These are phyloP conservation scores for Neltuma alba DNA, from an alignment of 306 rosid species.

Conservation along the genomic window DNA sequence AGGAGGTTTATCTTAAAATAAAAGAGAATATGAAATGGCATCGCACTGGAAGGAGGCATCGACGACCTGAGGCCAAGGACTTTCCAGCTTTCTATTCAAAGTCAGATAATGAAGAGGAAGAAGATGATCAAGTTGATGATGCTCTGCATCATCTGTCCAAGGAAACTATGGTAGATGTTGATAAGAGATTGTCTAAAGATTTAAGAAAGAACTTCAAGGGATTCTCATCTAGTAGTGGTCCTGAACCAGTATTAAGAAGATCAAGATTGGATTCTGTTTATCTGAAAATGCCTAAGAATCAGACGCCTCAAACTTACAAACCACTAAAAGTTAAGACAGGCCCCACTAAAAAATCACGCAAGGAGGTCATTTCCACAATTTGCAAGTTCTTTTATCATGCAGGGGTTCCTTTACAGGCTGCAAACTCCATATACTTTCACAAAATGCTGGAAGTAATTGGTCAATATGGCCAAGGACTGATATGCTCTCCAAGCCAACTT, in stretches of 20 bases:
- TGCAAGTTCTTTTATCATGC: conserved; percentile 94
- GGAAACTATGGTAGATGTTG: conserved; percentile 63
- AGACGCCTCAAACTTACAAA: conserved; percentile 67
- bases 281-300: conserved; percentile 64
- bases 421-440: conserved; percentile 79
- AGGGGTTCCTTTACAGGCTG: conserved; percentile 87
- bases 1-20: conserved; percentile 79
- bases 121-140: conserved; percentile 67
- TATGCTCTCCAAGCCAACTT: conserved; percentile 71
- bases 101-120: conserved; percentile 80
- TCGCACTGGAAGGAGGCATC: conserved; percentile 89
- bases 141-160: conserved; percentile 58
- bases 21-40: conserved; percentile 99
- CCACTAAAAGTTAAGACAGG: conserved; percentile 62
- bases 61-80: conserved; percentile 71
- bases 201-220: conserved; percentile 57
- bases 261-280: conserved; percentile 88
- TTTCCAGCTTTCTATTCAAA: conserved; percentile 58
- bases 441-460: conserved; percentile 91
- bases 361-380: conserved; percentile 82
- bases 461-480: conserved; percentile 78
- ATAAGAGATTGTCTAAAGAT: conserved; percentile 70
- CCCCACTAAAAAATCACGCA: conserved; percentile 60
- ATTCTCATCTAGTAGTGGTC: conserved; percentile 55
- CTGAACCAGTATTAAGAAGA: conserved; percentile 80